Evolutionary conservation across 108 stramenopile genomes (phyloP).

Genomic region (Conticribra guillardii): DNA sequence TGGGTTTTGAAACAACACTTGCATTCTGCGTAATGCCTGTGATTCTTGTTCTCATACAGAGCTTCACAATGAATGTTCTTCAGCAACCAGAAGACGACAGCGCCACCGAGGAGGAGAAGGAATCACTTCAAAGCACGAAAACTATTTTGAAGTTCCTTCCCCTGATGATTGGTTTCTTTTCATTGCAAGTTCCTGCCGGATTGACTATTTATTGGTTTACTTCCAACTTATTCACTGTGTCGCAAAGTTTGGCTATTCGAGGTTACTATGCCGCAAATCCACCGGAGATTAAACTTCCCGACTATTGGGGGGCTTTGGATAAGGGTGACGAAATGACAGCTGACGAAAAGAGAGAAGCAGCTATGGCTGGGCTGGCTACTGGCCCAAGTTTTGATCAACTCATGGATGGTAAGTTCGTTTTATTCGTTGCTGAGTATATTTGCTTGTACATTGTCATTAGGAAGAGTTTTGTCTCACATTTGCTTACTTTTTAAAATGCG

Average conservation of each 20-base stretch:
- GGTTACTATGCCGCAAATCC: slow-evolving; percentile 86
- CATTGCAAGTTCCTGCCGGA: slow-evolving; percentile 95
- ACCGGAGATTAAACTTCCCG: slow-evolving; percentile 82
- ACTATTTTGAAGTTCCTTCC: slow-evolving; percentile 90
- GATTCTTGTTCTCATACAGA: slow-evolving; percentile 86
- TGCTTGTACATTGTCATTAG: too few species aligned
- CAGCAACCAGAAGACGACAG: slow-evolving; percentile 79
- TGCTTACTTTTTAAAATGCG: background rate
- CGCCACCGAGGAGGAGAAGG: slow-evolving; percentile 64
- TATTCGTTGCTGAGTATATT: too few species aligned
- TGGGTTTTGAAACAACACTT: slow-evolving; percentile 95
- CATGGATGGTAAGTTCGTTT: slow-evolving; percentile 58
- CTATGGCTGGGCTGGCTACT: slow-evolving; percentile 72
- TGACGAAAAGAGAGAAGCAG: slow-evolving; percentile 79
- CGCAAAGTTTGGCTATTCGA: slow-evolving; percentile 72
- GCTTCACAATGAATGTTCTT: slow-evolving; percentile 84
- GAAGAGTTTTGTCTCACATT: too few species aligned
- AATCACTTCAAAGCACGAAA: slow-evolving; percentile 69
- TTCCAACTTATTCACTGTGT: slow-evolving; percentile 87
- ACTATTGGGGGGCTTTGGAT: slow-evolving; percentile 87
- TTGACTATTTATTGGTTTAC: slow-evolving; percentile 97
- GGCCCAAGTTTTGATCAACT: slow-evolving; percentile 77
- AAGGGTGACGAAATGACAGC: slow-evolving; percentile 74
- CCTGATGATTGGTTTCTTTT: slow-evolving; percentile 94
- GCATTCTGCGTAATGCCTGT: slow-evolving; percentile 92